Evolutionary conservation across 176 grass and related monocot genomes (phyloP), one percentile per base, ranked within the genome.

Genomic region (Zea luxurians): DNA sequence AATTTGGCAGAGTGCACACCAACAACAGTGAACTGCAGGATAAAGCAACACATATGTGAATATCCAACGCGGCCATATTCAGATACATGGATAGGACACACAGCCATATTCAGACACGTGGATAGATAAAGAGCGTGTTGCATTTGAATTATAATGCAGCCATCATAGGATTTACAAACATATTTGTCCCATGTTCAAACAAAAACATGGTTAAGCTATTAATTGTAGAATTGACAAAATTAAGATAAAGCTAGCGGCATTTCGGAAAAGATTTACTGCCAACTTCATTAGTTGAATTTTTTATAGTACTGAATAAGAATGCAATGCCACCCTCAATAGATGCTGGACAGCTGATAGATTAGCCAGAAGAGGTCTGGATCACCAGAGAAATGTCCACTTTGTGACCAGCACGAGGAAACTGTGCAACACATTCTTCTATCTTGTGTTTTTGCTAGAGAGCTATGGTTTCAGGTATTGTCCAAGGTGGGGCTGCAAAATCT

Each of bases 1-100:
- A 98, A 98, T 93, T 97, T 97, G 52, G 95, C 95, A 86, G 95
- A 94, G 80, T 97, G 95, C 63, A 97, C 95, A 57, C 95, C 91
- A 74, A 97, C 83, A 88, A 97, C 91, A 74, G 95, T 92, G 83
- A 97, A 97, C 95, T 97, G 78, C 65, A 77, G 40, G 87, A 87
- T 54, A 27, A 84, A 83, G 68, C 20, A 86, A 46, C 65, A 43
- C 44, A 8, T 5, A 55, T 49, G 54, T 77, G 57, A 80, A 59
- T 73, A 78, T 60, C 50, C 35, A 58, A 54, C 50, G 78, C 27
- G 1, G 75, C 12, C 46, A 88, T 60, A 52, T 67, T 68, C 61
- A 65, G 73, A 85, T 40, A 37, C 13, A 6, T 49, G 54, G 54
- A 57, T 57, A 42, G 41, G 53, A 58, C 55, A 80, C 42, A 80